Percentiles rank a stretch among this genome's conserved stretches.
Evolutionary conservation across 768 basidiomycete genomes (phyloP).

Genomic region (Mycena vulgaris): DNA sequence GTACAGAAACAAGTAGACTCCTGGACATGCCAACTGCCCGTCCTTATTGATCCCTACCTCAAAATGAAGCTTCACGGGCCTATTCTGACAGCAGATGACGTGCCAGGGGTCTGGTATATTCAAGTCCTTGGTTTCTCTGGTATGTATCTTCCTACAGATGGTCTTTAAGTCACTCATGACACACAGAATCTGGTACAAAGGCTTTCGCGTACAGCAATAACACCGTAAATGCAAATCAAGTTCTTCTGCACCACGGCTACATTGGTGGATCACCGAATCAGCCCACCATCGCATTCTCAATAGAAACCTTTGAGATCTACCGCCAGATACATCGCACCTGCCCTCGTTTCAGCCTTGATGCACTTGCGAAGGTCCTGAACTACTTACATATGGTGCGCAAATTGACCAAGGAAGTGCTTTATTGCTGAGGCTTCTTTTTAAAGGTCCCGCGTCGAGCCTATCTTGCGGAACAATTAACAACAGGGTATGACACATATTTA

Average conservation of each 20-base stretch:
- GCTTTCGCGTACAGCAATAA: background rate
- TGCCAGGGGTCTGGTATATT: too few species aligned
- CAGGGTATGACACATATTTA: slow-evolving; percentile 10
- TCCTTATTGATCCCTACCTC: too few species aligned
- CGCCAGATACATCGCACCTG: slow-evolving; percentile 43
- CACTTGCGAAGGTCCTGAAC: slow-evolving; percentile 26
- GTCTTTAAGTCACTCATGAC: background rate
- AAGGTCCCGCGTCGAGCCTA: too few species aligned
- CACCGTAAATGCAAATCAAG: background rate
- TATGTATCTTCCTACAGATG: too few species aligned
- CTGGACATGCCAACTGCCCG: too few species aligned
- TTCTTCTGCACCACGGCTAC: background rate
- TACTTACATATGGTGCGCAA: slow-evolving; percentile 39
- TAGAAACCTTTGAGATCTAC: slow-evolving; percentile 41
- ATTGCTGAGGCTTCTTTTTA: too few species aligned
- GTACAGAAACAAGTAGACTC: too few species aligned
- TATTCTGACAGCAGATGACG: too few species aligned
- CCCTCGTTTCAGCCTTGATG: slow-evolving; percentile 44
- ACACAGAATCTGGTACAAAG: background rate
- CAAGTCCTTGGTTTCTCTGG: too few species aligned
- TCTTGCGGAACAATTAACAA: background rate
- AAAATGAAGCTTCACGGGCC: too few species aligned
- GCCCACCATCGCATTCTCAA: slow-evolving; percentile 29
- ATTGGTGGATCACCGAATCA: background rate
- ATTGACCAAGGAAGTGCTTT: too few species aligned